Conservation (phyloP, 2,329 filamentous ascomycete species). For the Teratosphaeria zuluensis region DNA sequence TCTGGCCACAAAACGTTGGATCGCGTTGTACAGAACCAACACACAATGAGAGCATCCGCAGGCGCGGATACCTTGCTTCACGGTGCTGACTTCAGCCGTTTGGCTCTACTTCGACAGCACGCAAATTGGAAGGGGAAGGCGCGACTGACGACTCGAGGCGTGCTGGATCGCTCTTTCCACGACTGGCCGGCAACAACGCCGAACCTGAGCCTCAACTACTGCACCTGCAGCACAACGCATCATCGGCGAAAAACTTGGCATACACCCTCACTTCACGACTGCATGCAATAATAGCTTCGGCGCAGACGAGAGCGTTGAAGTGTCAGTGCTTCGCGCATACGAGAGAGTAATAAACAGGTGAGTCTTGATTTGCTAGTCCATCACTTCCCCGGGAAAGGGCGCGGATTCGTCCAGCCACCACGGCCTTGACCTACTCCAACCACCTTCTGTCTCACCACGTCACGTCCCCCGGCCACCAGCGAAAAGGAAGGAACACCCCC, state of each 20-base stretch:
- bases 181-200: neutral
- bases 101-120: neutral
- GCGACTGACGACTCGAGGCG: neutral
- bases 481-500: neutral
- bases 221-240: neutral
- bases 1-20: neutral
- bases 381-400: neutral
- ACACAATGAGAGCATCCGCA: neutral
- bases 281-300: neutral
- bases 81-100: neutral
- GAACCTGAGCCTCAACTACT: neutral
- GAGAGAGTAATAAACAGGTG: neutral
- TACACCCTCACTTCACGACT: neutral
- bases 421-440: neutral
- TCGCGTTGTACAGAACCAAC: neutral
- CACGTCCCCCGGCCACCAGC: neutral
- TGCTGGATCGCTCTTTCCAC: neutral
- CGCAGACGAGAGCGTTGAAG: neutral
- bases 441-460: neutral
- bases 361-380: conserved; percentile 1
- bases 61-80: neutral
- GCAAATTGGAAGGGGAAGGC: neutral
- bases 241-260: neutral
- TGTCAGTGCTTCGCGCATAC: neutral
- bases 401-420: neutral